Conservation (phyloP, 1,284 basidiomycete genomes). For the Ustilago vetiveriae region DNA sequence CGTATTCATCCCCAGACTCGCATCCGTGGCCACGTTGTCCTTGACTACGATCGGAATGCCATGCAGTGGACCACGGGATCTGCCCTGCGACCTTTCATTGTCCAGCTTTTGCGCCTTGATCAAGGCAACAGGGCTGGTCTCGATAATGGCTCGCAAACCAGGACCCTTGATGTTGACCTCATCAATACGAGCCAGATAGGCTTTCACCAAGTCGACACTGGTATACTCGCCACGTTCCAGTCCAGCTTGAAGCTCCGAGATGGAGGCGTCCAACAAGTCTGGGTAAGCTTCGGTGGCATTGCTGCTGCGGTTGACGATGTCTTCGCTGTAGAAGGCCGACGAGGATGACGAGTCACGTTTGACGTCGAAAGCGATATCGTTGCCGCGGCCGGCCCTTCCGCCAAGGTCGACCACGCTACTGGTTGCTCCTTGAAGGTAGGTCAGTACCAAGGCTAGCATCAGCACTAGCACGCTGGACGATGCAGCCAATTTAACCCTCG, state of each 20-base stretch:
- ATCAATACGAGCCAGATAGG: slow-evolving; percentile 76
- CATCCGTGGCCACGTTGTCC: slow-evolving; percentile 75
- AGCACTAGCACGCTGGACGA: slow-evolving; percentile 12
- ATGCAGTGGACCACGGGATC: slow-evolving; percentile 73
- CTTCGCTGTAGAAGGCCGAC: neutral
- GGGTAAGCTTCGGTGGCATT: slow-evolving; percentile 5
- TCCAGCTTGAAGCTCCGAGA: slow-evolving; percentile 23
- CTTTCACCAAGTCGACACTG: slow-evolving; percentile 64
- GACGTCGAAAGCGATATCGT: neutral
- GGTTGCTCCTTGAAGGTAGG: slow-evolving; percentile 7
- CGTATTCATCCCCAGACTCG: slow-evolving; percentile 74
- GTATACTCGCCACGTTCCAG: slow-evolving; percentile 14
- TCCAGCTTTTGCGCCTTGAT: slow-evolving; percentile 69
- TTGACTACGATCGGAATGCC: slow-evolving; percentile 78
- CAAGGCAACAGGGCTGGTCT: slow-evolving; percentile 74
- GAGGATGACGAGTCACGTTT: neutral
- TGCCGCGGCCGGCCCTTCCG: neutral
- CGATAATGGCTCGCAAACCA: slow-evolving; percentile 74
- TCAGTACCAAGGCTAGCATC: slow-evolving; percentile 7
- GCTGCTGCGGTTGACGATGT: neutral
- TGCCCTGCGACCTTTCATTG: slow-evolving; percentile 70
- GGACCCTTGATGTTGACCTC: slow-evolving; percentile 73
- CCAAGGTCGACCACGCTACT: neutral
- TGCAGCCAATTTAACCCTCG: slow-evolving; percentile 7
- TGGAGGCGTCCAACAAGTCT: slow-evolving; percentile 34